Evolutionary conservation across 169 alveolate species (phyloP).

Genomic region (Amoebophrya sp.): DNA sequence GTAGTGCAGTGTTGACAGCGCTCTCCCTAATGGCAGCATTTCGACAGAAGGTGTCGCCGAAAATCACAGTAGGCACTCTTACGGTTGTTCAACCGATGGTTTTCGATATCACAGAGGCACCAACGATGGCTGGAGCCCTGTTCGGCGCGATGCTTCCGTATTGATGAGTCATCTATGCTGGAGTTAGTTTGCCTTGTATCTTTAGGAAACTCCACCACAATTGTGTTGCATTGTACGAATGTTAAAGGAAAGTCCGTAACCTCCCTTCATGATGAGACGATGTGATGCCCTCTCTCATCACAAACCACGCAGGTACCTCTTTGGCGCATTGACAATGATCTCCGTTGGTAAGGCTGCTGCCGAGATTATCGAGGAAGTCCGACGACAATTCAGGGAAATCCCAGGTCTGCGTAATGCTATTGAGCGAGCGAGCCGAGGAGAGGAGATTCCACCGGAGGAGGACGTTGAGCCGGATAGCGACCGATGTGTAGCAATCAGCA

Average conservation of each 20-base stretch:
- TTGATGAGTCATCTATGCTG: no score
- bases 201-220: no score
- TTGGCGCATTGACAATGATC: constrained; percentile 67
- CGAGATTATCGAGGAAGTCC: constrained; percentile 64
- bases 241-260: no score
- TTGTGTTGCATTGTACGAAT: no score
- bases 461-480: constrained; percentile 64
- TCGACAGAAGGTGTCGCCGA: no score
- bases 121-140: constrained; percentile 50
- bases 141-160: constrained; percentile 74
- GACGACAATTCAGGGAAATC: constrained; percentile 62
- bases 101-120: constrained; percentile 40
- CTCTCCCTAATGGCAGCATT: constrained; percentile 69
- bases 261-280: no score
- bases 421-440: constrained; percentile 14
- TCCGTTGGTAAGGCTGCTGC: constrained; percentile 71
- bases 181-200: no score
- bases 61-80: no score
- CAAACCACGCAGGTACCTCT: no score
- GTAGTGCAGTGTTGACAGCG: constrained; percentile 70
- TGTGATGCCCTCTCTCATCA: no score
- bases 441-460: constrained; percentile 49
- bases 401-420: not conserved
- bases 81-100: no score
- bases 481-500: constrained; percentile 63